Evolutionary conservation across 441 rosid genomes (phyloP).

Genomic region (Euphorbia schlechtendalii): DNA sequence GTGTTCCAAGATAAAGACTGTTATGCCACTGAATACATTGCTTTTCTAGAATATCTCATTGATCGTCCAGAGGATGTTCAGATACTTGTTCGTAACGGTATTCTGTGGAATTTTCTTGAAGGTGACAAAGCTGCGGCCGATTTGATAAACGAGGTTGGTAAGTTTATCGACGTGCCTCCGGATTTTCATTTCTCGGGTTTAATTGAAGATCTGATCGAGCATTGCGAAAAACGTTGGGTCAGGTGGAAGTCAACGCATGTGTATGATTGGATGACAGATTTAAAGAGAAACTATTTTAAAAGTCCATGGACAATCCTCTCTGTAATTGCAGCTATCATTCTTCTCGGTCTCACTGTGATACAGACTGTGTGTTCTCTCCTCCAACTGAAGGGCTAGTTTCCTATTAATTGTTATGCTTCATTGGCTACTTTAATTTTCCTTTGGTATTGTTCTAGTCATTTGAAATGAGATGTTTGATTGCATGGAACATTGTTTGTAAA

Average conservation of each 20-base stretch:
- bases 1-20: not conserved
- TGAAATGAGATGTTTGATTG: too few species aligned
- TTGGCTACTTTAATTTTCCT: too few species aligned
- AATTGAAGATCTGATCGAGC: not conserved
- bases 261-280: not conserved
- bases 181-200: not conserved
- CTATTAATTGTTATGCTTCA: too few species aligned
- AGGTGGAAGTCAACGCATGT: not conserved
- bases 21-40: not conserved
- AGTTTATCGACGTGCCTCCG: not conserved
- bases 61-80: not conserved
- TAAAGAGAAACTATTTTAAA: not conserved
- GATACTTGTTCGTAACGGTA: not conserved
- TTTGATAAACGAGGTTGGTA: not conserved
- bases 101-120: not conserved
- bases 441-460: too few species aligned
- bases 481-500: too few species aligned
- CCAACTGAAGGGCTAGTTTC: not conserved
- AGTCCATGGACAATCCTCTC: not conserved
- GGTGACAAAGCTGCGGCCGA: not conserved
- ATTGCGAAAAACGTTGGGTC: not conserved
- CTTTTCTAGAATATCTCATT: not conserved
- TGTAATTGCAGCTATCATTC: constrained; percentile 1
- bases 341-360: not conserved
- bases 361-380: not conserved